phyloP scores from a whole-genome alignment of 192 early-diverging fungal genomes.

The Phlyctochytrium arcticum region DNA sequence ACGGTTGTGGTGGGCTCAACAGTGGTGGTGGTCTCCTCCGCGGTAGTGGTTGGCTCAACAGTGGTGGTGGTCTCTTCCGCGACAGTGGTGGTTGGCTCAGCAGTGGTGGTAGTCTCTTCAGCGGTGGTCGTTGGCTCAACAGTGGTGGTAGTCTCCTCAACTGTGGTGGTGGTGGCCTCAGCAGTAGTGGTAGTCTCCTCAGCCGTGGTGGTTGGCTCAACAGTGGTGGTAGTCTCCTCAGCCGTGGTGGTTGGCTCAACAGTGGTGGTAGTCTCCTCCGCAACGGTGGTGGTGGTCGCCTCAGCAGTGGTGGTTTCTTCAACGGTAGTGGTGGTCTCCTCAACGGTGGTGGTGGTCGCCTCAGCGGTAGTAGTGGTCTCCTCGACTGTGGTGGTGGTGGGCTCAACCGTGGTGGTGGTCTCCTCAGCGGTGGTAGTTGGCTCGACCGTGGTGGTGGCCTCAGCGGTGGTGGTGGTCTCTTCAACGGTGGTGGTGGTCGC shows the following conservation, averaged over 20 bases:
- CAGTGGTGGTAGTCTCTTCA: neutral
- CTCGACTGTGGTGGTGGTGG: constrained; percentile 6
- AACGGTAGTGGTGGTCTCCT: neutral
- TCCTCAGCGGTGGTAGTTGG: too few relatives aligned
- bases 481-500: constrained; percentile 6
- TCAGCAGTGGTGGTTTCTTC: neutral
- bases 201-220: neutral
- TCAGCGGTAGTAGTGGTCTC: neutral
- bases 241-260: neutral
- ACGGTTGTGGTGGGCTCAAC: neutral
- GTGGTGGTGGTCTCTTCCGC: neutral
- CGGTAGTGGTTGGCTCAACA: neutral
- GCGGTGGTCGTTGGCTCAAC: neutral
- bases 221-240: neutral
- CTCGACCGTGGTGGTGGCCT: neutral
- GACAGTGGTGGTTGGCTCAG: neutral
- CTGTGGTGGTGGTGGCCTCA: constrained; percentile 8
- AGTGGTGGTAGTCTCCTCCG: neutral
- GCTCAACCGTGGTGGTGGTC: neutral
- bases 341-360: constrained; percentile 4
- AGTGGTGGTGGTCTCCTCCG: constrained; percentile 8
- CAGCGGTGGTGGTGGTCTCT: neutral
- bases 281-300: neutral
- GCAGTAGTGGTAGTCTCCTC: neutral
- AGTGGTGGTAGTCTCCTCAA: neutral